These are phyloP conservation scores for Rhizoctonia solani DNA, from an alignment of 1,284 basidiomycete genomes.

Conservation along the genomic window DNA sequence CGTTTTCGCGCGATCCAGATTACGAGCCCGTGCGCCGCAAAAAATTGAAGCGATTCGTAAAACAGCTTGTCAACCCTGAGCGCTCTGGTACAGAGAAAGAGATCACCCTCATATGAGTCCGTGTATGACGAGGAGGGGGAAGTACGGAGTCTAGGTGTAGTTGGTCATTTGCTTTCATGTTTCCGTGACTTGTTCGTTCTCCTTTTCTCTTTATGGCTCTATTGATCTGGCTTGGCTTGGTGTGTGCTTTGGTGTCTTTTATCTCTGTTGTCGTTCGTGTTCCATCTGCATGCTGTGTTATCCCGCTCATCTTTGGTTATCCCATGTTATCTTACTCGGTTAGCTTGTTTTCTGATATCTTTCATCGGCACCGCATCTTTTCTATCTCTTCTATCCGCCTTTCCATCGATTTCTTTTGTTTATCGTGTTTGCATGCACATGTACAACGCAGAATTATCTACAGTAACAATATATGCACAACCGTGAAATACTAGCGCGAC, in stretches of 20 bases:
- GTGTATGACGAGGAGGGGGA: background rate
- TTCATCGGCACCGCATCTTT: background rate
- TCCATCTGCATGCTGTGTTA: background rate
- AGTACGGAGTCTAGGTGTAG: background rate
- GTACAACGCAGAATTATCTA: conserved; percentile 12
- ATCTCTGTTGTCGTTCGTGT: background rate
- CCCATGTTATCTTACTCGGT: background rate
- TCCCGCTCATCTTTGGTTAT: background rate
- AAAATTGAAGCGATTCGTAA: conserved; percentile 31
- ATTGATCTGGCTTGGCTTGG: background rate
- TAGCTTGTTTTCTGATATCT: background rate
- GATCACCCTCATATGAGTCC: background rate
- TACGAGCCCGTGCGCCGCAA: conserved; percentile 23
- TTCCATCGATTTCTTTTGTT: background rate
- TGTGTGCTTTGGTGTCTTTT: background rate
- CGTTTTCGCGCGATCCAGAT: conserved; percentile 24
- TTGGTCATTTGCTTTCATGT: background rate
- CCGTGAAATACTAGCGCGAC: background rate
- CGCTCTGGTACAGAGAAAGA: conserved; percentile 1
- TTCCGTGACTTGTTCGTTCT: background rate
- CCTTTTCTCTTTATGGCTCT: background rate
- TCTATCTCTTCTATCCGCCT: background rate
- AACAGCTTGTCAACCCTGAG: conserved; percentile 10
- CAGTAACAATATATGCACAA: conserved; percentile 28
- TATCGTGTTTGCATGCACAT: conserved; percentile 18